phyloP scores from a whole-genome alignment of 192 early-diverging fungal genomes.

The Thamnidium elegans region DNA sequence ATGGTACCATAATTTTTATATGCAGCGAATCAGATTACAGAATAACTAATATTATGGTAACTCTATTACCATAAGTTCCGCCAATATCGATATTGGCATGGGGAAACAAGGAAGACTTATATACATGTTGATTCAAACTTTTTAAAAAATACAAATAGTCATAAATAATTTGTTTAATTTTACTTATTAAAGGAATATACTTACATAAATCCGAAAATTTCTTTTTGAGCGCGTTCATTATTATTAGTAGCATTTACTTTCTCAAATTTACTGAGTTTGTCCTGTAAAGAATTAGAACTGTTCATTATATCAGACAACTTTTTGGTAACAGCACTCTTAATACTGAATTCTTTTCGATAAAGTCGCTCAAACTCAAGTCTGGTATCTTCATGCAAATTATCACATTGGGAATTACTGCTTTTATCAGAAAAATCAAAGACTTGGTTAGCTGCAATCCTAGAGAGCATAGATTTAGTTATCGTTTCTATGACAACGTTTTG shows the following conservation, averaged over 20 bases:
- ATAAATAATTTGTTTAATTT: neutral
- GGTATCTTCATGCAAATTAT: neutral
- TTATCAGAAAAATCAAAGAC: too few relatives aligned
- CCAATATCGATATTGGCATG: neutral
- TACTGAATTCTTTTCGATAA: neutral
- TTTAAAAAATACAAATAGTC: neutral
- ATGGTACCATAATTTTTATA: too few relatives aligned
- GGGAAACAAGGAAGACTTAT: neutral
- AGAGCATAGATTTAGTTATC: too few relatives aligned
- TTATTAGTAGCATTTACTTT: neutral
- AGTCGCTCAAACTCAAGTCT: neutral
- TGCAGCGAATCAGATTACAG: too few relatives aligned
- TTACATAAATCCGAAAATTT: neutral
- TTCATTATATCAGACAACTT: neutral
- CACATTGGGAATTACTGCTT: neutral
- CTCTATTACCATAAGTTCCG: too few relatives aligned
- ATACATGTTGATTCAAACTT: neutral
- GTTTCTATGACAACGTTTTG: too few relatives aligned
- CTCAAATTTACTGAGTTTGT: neutral
- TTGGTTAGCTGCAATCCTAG: too few relatives aligned
- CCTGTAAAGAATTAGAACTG: neutral
- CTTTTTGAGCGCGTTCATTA: neutral
- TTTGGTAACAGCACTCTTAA: neutral
- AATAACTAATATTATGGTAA: too few relatives aligned
- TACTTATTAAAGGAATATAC: neutral